phyloP scores from a whole-genome alignment of 2,329 filamentous ascomycete genomes.

The Xylariaceae sp. region DNA sequence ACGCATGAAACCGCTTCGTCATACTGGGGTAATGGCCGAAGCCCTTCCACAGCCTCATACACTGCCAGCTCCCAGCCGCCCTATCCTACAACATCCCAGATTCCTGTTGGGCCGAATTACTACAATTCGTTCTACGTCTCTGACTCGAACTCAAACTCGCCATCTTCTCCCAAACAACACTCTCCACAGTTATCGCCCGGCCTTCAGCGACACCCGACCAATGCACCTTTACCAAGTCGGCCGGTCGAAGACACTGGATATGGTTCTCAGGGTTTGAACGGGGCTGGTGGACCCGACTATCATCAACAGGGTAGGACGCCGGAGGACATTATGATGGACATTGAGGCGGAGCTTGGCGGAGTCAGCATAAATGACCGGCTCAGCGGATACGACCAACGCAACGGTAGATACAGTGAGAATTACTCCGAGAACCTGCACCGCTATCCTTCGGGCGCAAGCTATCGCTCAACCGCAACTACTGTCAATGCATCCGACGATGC shows the following conservation, averaged over 20 bases:
- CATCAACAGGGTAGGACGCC: slow-evolving; percentile 39
- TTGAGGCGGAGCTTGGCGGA: slow-evolving; percentile 48
- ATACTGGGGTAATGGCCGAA: slow-evolving; percentile 37
- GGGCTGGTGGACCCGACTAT: slow-evolving; percentile 28
- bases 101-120: slow-evolving; percentile 48
- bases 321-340: slow-evolving; percentile 53
- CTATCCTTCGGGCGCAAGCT: slow-evolving; percentile 31
- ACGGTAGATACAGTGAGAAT: slow-evolving; percentile 43
- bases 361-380: slow-evolving; percentile 35
- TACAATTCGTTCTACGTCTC: slow-evolving; percentile 40
- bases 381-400: slow-evolving; percentile 31
- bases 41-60: slow-evolving; percentile 35
- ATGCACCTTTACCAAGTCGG: slow-evolving; percentile 53
- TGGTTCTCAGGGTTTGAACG: slow-evolving; percentile 38
- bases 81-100: slow-evolving; percentile 48
- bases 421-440: slow-evolving; percentile 43
- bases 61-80: slow-evolving; percentile 39
- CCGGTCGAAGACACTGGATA: slow-evolving; percentile 42
- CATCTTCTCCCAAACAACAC: slow-evolving; percentile 41
- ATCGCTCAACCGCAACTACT: slow-evolving; percentile 47
- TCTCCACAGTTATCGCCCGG: slow-evolving; percentile 43
- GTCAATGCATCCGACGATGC: slow-evolving; percentile 32
- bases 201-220: slow-evolving; percentile 53
- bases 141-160: slow-evolving; percentile 46
- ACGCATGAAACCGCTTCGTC: slow-evolving; percentile 27